phyloP scores from a whole-genome alignment of 805 yeast genomes.

The Zygosaccharomyces gambellarensis region DNA sequence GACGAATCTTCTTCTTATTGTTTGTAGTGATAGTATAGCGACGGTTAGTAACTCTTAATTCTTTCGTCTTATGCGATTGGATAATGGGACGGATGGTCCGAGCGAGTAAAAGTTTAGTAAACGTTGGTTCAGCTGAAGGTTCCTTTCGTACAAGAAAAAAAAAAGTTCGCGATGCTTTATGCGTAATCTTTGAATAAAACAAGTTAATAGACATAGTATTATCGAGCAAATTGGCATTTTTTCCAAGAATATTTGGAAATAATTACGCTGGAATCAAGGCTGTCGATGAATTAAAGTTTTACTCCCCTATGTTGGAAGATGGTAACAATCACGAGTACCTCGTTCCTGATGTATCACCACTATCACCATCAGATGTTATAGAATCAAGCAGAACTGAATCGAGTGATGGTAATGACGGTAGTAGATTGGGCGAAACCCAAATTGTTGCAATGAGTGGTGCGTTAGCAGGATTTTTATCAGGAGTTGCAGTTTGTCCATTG shows the following conservation, averaged over 20 bases:
- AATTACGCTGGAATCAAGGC: neutral
- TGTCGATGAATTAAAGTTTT: neutral
- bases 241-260: neutral
- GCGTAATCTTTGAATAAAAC: too few species aligned
- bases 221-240: neutral
- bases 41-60: neutral
- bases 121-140: neutral
- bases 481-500: constrained; percentile 86
- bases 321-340: constrained; percentile 12
- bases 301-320: constrained; percentile 1
- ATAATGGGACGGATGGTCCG: neutral
- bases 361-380: constrained; percentile 23
- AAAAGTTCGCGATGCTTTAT: too few species aligned
- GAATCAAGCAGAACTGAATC: constrained; percentile 12
- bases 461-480: constrained; percentile 86
- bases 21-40: too few species aligned
- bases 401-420: neutral
- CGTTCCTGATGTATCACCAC: constrained; percentile 24
- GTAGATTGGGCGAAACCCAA: constrained; percentile 40
- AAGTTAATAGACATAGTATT: too few species aligned
- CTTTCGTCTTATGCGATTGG: neutral
- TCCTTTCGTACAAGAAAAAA: too few species aligned
- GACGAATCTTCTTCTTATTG: too few species aligned
- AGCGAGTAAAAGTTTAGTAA: neutral
- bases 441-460: constrained; percentile 86